Conservation (phyloP, 2,329 filamentous ascomycete genomes). For the Aspergillus quadrilineatus region DNA sequence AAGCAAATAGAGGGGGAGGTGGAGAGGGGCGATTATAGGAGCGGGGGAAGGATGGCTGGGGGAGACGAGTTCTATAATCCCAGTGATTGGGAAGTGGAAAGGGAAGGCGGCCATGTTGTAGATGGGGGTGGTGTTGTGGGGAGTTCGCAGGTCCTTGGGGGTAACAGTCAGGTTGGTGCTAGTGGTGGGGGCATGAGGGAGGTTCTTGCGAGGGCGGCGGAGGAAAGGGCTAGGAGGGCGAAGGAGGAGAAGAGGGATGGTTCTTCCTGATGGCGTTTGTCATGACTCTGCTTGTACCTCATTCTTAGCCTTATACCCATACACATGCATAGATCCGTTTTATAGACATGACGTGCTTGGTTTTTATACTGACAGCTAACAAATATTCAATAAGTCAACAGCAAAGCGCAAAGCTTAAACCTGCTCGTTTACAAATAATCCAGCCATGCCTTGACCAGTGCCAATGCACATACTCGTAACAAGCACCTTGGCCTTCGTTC, state of each 20-base stretch:
- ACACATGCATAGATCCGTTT: background rate
- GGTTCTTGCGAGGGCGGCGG: constrained; percentile 70
- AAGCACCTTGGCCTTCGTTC: constrained; percentile 84
- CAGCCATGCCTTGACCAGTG: constrained; percentile 67
- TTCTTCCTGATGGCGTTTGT: constrained; percentile 2
- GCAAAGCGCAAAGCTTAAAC: constrained; percentile 18
- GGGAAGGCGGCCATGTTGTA: constrained; percentile 55
- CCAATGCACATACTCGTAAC: constrained; percentile 87
- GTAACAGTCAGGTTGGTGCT: constrained; percentile 42
- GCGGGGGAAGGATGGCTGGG: constrained; percentile 64
- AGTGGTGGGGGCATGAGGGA: constrained; percentile 66
- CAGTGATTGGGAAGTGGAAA: constrained; percentile 53
- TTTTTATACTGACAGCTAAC: constrained; percentile 1
- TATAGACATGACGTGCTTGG: background rate
- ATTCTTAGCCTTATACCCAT: constrained; percentile 2
- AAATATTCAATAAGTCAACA: background rate
- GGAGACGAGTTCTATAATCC: constrained; percentile 60
- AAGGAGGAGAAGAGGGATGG: constrained; percentile 38
- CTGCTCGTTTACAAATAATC: constrained; percentile 65
- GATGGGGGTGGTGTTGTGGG: constrained; percentile 77
- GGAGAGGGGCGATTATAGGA: constrained; percentile 72
- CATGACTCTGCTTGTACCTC: background rate
- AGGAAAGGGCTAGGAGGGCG: constrained; percentile 61
- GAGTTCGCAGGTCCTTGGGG: constrained; percentile 73
- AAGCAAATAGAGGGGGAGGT: constrained; percentile 86